Conservation (phyloP, 139 green algal genomes). For the Spirogloea muscicola region DNA sequence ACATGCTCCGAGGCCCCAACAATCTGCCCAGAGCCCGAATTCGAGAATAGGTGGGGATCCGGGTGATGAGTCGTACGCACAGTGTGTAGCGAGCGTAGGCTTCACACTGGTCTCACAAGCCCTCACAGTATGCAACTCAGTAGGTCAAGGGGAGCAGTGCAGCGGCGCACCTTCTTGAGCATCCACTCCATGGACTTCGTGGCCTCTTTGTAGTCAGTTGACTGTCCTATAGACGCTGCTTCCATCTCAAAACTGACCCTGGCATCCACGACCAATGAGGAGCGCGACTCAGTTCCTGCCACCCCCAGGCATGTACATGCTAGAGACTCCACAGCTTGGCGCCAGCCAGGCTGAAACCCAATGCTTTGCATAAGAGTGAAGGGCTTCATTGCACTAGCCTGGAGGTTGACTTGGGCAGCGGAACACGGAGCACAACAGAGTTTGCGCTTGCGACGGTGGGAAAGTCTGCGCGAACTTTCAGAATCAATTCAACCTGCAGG, state of each 20-base stretch:
- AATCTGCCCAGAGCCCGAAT: slow-evolving; percentile 19
- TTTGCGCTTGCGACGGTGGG: slow-evolving; percentile 8
- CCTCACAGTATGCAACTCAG: too few species aligned
- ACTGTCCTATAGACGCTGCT: slow-evolving; percentile 37
- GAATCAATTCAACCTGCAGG: slow-evolving; percentile 19
- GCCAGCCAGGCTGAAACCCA: neutral
- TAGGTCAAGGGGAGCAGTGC: too few species aligned
- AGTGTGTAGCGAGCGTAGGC: too few species aligned
- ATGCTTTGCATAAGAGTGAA: slow-evolving; percentile 10
- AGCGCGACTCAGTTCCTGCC: slow-evolving; percentile 14
- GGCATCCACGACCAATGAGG: neutral
- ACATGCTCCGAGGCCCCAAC: slow-evolving; percentile 26
- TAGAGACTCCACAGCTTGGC: too few species aligned
- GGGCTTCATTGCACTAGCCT: too few species aligned
- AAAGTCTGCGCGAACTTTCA: slow-evolving; percentile 51
- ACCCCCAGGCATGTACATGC: neutral
- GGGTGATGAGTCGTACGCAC: too few species aligned
- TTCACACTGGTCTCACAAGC: too few species aligned
- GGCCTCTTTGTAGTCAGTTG: slow-evolving; percentile 42
- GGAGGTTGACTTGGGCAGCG: slow-evolving; percentile 41
- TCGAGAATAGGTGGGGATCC: too few species aligned
- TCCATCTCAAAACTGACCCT: slow-evolving; percentile 38
- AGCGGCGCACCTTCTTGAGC: slow-evolving; percentile 47
- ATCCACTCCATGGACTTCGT: slow-evolving; percentile 50
- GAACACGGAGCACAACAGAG: slow-evolving; percentile 29